Evolutionary conservation across 176 grass and related monocot species (phyloP), one percentile per base, ranked within the genome.

Genomic region (Luzula sylvatica): DNA sequence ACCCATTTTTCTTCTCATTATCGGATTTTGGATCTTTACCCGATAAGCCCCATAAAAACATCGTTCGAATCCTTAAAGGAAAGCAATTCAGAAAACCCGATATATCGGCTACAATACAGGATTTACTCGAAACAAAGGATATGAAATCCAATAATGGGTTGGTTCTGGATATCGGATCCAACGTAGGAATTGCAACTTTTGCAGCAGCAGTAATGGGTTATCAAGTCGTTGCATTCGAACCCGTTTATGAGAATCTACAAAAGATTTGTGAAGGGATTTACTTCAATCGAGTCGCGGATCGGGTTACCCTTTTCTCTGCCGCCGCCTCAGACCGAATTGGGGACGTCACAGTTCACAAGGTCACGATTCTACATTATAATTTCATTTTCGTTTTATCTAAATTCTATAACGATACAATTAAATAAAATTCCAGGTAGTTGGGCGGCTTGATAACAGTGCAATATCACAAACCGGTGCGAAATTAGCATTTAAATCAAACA

Each of bases 391-490:
- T 46, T 48, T 6, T 16, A 7, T 41, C 8, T 40, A 19, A 14
- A n/a, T n/a, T n/a, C n/a, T 18, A 48, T 3, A 47, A n/a, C n/a
- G n/a, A 63, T 24, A 19, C n/a, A 30, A 29, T 63, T 23, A 30
- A 19, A 19, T 20, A 18, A 63, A 48, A 30, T n/a, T 67, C 15
- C 66, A 89, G 90, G 68, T 96, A 26, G 82, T 96, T 40, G 90
- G 84, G 15, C 81, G 90, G 52, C 80, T 96, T 3, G 84, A 89
- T 32, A 96, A 96, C 65, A 96, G 90, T 74, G 90, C 84, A 53
- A 95, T 95, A 70, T 95, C 90, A 76, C 77, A 75, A 76, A 79
- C 80, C 66, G 90, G 84, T 45, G 90, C 90, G 1, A 95, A 86
- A 55, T 72, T 95, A 38, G 84, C 83, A 67, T 95, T 95, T 50